Evolutionary conservation across 257 asterid species (phyloP).

Genomic region (Knoxia roxburghii): DNA sequence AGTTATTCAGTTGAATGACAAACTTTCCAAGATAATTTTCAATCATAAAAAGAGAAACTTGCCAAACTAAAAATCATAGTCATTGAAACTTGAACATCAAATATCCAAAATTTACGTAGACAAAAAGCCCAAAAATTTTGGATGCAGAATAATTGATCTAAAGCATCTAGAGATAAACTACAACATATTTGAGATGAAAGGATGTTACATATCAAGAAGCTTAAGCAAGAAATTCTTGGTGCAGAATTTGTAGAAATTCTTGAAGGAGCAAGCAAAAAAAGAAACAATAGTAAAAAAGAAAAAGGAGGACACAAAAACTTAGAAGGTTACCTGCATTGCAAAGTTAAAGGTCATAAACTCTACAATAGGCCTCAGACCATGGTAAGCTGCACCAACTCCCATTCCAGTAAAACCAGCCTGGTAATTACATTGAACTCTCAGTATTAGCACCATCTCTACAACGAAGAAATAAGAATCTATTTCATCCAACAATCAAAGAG

Average conservation of each 20-base stretch:
- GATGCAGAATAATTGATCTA: not conserved
- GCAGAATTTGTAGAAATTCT: not conserved
- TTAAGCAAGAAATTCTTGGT: not conserved
- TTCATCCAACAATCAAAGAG: constrained; percentile 3
- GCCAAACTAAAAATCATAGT: not conserved
- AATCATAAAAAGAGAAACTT: not conserved
- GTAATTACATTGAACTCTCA: constrained; percentile 8
- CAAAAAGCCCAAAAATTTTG: not conserved
- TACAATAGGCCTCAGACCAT: constrained; percentile 78
- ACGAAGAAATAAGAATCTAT: constrained; percentile 5
- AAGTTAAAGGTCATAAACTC: constrained; percentile 98
- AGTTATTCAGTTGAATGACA: not conserved
- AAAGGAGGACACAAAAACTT: too few relatives aligned
- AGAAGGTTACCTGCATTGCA: constrained; percentile 80
- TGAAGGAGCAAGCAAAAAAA: not conserved
- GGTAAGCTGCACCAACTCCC: constrained; percentile 94
- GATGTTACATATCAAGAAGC: not conserved
- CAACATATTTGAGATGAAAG: not conserved
- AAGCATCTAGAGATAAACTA: not conserved
- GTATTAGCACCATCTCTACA: not conserved
- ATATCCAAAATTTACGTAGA: not conserved
- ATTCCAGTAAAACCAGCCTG: constrained; percentile 98
- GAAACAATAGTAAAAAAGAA: not conserved
- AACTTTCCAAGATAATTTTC: not conserved
- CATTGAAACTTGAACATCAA: not conserved